These are phyloP conservation scores for Nakaseomyces bracarensis DNA, from an alignment of 1,139 yeast genomes.

Conservation along the genomic window DNA sequence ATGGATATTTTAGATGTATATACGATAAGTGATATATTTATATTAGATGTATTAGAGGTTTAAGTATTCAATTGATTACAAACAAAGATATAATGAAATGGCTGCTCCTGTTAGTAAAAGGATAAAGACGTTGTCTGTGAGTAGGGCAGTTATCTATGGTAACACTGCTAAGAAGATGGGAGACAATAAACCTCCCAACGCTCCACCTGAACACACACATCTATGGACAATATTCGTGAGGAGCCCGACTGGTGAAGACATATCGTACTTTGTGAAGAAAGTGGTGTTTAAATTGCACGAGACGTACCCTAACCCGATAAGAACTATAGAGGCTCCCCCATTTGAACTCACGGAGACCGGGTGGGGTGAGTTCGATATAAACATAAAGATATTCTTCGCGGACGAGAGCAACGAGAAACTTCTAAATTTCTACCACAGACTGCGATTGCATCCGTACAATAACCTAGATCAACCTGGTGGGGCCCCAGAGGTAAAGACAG, in stretches of 20 bases:
- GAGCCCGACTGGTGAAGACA: constrained; percentile 76
- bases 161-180: constrained; percentile 72
- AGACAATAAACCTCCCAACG: constrained; percentile 48
- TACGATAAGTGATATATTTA: too few species aligned
- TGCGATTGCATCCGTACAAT: constrained; percentile 85
- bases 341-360: constrained; percentile 96
- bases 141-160: constrained; percentile 83
- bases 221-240: constrained; percentile 89
- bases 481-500: constrained; percentile 9
- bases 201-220: constrained; percentile 90
- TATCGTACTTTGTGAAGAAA: constrained; percentile 75
- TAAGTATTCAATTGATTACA: too few species aligned
- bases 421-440: constrained; percentile 75
- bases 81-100: constrained; percentile 11
- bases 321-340: constrained; percentile 84
- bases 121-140: constrained; percentile 59
- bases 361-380: constrained; percentile 98
- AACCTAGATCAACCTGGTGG: constrained; percentile 27
- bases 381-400: constrained; percentile 77
- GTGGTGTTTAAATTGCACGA: constrained; percentile 94
- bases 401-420: constrained; percentile 84
- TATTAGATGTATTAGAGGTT: too few species aligned
- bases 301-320: constrained; percentile 76
- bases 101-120: constrained; percentile 25
- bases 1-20: too few species aligned